Base-by-base conservation (phyloP, 2,329 filamentous ascomycete genomes). In the Nemania serpens region DNA sequence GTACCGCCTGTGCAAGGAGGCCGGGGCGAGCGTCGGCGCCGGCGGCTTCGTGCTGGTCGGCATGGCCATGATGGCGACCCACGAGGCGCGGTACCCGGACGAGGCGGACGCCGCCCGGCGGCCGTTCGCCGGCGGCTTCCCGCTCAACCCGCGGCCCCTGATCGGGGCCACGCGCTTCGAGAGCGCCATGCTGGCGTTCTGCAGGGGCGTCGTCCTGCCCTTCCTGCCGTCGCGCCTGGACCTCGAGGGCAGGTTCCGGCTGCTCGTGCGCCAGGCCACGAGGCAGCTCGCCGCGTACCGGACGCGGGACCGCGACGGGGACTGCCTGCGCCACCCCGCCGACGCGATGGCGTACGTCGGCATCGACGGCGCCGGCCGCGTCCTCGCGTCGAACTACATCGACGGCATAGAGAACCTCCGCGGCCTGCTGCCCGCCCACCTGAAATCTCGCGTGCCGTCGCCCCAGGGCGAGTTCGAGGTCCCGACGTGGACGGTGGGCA, bases 61-160 rank as follows among this genome's bases (percentile, higher is more conserved):
- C 1, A 65, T 70, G 36, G 66, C 58, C 2, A 70, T 70, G 69
- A 70, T 69, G 69, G 62, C 66, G 39, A 49, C 67, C 10, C 61
- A 70, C 62, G 69, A 70, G 55, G 17, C 43, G 18, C 53, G 48
- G 6, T 53, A 58, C 13, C 62, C 62, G 5, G 45, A 64, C 22
- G 59, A 64, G 36, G 11, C 56, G 4, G 49, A 53, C 9, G 50
- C 45, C 3, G 45, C 46, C 3, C 55, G 53, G 7, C 59, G 62
- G 2, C 56, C 62, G 15, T 66, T 66, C 57, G 58, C 64, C 42
- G 56, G 56, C 11, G 11, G 15, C 36, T 39, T 39, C 15, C 36
- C 36, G 36, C 36, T 39, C 36, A 39, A 39, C 15, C 11, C 36
- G 9, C 62, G 64, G 1, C 53, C 62, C 15, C 63, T 62, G 51